Evolutionary conservation across 2,329 filamentous ascomycete species (phyloP), one percentile per base, ranked within the genome.

Genomic region (Ceratocystis harringtonii): DNA sequence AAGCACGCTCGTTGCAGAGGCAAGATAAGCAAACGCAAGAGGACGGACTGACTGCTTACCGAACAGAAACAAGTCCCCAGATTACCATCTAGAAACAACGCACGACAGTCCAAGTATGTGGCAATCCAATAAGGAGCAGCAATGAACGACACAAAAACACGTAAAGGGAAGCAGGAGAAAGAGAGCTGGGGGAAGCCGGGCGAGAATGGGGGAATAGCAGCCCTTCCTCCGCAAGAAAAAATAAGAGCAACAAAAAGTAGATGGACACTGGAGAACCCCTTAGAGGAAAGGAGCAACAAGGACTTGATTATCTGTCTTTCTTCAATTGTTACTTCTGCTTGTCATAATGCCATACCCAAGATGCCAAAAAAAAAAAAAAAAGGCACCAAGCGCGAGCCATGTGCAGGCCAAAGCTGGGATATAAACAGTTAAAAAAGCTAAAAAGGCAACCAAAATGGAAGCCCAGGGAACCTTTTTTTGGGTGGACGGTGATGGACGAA

Each of bases 281-380:
- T 41, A 22, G 48, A 1, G n/a, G n/a, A 52, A 17, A 30, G 17
- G n/a, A 32, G 52, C 12, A 57, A 57, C 10, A 32, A 55, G 25
- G 30, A 57, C 22, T 28, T 25, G 25, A n/a, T n/a, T 28, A 30
- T 32, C 4, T 7, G 22, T 30, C 30, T 57, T n/a, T 52, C 17
- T 10, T 57, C 28, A 32, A 15, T 15, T 15, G 12, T 17, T 32
- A 5, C 5, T 15, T 25, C 15, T 57, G 2, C 52, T 17, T 57
- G 28, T 57, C 28, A 32, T 25, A 57, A n/a, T 7, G 6, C 52
- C n/a, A 19, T 10, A 25, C 2, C 10, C 25, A 57, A 57, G 52
- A 57, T 28, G 52, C 52, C 52, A 57, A 52, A 52, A 57, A 55
- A 55, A 52, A 52, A 57, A 55, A 55, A 22, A 55, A 57, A 57